phyloP scores from a whole-genome alignment of 192 early-diverging fungal species.

The Pilaira anomala region DNA sequence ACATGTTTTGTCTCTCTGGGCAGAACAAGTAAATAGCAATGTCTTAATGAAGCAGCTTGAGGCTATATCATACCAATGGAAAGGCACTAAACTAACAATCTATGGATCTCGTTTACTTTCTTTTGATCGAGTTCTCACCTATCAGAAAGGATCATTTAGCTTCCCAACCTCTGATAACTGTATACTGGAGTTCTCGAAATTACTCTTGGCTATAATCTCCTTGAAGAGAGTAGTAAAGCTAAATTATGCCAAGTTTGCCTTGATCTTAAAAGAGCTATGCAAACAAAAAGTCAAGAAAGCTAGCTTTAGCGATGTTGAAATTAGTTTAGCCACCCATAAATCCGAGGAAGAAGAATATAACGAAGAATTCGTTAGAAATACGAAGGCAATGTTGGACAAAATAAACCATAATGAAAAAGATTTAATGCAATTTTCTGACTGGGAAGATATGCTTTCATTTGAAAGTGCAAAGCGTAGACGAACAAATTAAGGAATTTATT shows the following conservation, averaged over 20 bases:
- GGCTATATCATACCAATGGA: constrained; percentile 3
- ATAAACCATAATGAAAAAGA: background rate
- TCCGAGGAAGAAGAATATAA: background rate
- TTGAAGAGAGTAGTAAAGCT: background rate
- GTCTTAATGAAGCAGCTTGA: background rate
- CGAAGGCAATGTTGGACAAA: background rate
- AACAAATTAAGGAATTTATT: too few relatives aligned
- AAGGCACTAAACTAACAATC: constrained; percentile 8
- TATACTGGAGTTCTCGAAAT: background rate
- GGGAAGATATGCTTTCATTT: background rate
- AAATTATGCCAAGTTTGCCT: constrained; percentile 11
- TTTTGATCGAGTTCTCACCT: background rate
- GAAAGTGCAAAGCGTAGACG: background rate
- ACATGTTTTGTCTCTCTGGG: background rate
- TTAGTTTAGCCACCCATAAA: background rate
- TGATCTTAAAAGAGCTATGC: constrained; percentile 2
- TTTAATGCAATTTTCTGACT: background rate
- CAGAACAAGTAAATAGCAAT: background rate
- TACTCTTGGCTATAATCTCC: background rate
- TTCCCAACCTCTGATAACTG: background rate
- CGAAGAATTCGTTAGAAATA: constrained; percentile 5
- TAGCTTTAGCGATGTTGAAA: background rate
- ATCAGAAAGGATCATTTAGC: background rate
- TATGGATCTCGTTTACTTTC: background rate
- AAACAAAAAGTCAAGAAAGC: background rate